Percentiles rank a stretch among this genome's conserved stretches.
Conservation (phyloP, 257 asterid species). For the Fraxinus americana region DNA sequence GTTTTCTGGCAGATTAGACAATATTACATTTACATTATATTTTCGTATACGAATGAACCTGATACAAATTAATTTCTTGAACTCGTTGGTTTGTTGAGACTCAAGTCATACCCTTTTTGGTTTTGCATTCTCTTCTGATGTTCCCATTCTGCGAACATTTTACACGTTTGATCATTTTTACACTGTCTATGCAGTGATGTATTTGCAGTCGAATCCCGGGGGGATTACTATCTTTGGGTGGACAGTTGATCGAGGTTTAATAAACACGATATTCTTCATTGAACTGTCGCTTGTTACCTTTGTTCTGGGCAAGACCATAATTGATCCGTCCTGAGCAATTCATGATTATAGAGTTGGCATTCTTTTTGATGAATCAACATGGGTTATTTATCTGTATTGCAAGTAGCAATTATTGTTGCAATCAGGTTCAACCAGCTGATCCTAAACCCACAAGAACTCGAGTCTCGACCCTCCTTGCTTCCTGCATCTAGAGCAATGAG, state of each 20-base stretch:
- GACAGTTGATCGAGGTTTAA: slow-evolving; percentile 83
- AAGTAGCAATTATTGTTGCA: background rate
- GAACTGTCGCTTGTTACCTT: slow-evolving; percentile 66
- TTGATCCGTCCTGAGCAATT: slow-evolving; percentile 33
- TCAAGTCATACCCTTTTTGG: background rate
- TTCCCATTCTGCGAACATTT: background rate
- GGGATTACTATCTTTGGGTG: slow-evolving; percentile 85
- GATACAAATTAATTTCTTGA: too few relatives aligned
- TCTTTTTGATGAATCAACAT: background rate
- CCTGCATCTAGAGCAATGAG: background rate
- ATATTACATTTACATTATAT: background rate
- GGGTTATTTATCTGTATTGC: background rate
- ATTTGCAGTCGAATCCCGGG: slow-evolving; percentile 80
- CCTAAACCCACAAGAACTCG: background rate
- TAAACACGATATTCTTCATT: slow-evolving; percentile 77
- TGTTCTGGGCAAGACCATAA: slow-evolving; percentile 72
- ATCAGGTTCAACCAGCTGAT: background rate
- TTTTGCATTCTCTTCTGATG: background rate
- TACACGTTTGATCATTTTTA: slow-evolving; percentile 4
- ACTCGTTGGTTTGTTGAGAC: too few relatives aligned
- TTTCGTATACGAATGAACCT: background rate
- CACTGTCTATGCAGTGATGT: slow-evolving; percentile 57
- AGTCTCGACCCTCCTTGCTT: background rate
- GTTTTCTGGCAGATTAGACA: background rate
- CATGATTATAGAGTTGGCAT: background rate